phyloP scores from a whole-genome alignment of 73 alveolate species.

The Paramecium tetraurelia region DNA sequence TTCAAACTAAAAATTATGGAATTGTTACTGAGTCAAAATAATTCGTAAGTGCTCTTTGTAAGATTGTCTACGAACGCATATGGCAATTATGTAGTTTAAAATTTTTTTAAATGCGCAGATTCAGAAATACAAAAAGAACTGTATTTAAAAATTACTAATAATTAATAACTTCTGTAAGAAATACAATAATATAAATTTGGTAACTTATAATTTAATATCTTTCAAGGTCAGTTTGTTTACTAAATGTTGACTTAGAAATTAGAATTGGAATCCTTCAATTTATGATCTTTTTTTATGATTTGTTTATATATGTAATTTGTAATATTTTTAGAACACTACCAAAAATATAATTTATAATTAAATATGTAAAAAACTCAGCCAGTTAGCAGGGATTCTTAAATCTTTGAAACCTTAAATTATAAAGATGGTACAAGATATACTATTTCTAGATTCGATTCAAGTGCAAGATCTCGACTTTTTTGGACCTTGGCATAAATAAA shows the following conservation, averaged over 20 bases:
- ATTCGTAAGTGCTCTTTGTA: background rate
- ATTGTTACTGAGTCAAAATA: background rate
- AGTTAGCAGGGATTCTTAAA: background rate
- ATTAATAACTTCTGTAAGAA: background rate
- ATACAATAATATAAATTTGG: slow-evolving; percentile 19
- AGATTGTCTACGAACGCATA: background rate
- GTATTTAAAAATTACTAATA: background rate
- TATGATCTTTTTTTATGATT: background rate
- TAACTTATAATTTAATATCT: background rate
- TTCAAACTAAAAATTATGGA: slow-evolving; percentile 17
- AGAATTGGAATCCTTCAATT: background rate
- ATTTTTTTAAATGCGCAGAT: background rate
- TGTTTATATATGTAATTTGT: background rate
- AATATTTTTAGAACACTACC: background rate
- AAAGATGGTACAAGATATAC: background rate
- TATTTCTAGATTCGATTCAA: background rate
- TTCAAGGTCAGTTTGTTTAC: background rate
- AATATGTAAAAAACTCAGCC: background rate
- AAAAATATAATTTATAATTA: background rate
- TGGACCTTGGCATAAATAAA: slow-evolving; percentile 37
- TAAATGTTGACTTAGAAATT: background rate
- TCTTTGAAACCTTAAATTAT: background rate
- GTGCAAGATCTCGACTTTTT: background rate
- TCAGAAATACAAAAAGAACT: background rate
- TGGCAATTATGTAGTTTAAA: slow-evolving; percentile 25